A percentile compares a stretch with the other conserved stretches of the same genome.
Conservation (phyloP, 345 rosid species). For the Dimocarpus longan region DNA sequence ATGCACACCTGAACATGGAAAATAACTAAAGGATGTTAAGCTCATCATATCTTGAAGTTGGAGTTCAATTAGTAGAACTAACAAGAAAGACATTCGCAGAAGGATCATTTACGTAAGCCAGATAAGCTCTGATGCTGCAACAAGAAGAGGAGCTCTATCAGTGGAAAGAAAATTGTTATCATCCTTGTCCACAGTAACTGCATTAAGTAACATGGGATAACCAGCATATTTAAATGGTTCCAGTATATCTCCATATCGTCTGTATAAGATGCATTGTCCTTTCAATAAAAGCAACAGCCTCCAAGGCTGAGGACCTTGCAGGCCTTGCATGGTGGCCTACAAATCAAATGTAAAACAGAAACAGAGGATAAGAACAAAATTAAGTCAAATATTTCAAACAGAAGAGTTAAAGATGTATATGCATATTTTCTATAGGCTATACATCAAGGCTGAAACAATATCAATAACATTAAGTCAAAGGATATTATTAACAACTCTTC, state of each 20-base stretch:
- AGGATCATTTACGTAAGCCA: constrained; percentile 73
- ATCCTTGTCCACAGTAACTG: constrained; percentile 85
- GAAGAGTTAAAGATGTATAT: background rate
- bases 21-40: constrained; percentile 8
- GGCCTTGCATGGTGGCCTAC: constrained; percentile 99
- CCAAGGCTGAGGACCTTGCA: constrained; percentile 99
- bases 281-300: constrained; percentile 89
- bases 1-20: constrained; percentile 67
- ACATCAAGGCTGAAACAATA: background rate
- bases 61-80: constrained; percentile 16
- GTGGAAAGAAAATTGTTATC: constrained; percentile 91
- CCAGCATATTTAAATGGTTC: constrained; percentile 99
- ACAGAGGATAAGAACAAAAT: background rate
- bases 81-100: constrained; percentile 15
- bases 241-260: constrained; percentile 79
- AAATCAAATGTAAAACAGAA: constrained; percentile 20
- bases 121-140: constrained; percentile 97
- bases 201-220: constrained; percentile 96
- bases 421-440: background rate
- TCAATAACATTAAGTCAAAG: background rate
- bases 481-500: background rate
- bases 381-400: constrained; percentile 11
- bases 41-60: constrained; percentile 1
- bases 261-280: constrained; percentile 95
- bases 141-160: constrained; percentile 92